Conservation (phyloP, 2,329 filamentous ascomycete species). For the Hymenoscyphus infarciens region DNA sequence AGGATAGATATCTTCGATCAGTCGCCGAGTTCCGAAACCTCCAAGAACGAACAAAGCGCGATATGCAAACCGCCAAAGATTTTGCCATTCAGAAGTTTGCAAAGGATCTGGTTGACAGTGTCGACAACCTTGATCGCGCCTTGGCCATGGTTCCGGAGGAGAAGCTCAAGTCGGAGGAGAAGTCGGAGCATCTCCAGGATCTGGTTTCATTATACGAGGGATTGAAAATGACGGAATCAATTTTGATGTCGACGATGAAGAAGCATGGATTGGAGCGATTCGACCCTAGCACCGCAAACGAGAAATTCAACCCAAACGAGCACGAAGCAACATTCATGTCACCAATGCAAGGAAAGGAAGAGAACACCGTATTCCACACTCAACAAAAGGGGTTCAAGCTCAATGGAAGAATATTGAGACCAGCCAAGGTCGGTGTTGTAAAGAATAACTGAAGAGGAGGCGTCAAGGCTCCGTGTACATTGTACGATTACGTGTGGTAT, state of each 20-base stretch:
- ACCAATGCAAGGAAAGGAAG: slow-evolving; percentile 80
- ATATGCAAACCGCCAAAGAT: slow-evolving; percentile 80
- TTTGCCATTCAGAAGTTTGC: slow-evolving; percentile 95
- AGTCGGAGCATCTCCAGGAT: slow-evolving; percentile 60
- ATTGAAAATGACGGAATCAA: slow-evolving; percentile 89
- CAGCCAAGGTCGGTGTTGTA: slow-evolving; percentile 93
- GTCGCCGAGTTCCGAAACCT: slow-evolving; percentile 98
- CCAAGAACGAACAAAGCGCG: slow-evolving; percentile 88
- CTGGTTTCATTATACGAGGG: slow-evolving; percentile 80
- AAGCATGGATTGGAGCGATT: slow-evolving; percentile 94
- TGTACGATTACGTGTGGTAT: slow-evolving; percentile 25
- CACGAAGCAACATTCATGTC: slow-evolving; percentile 97
- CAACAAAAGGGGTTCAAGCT: slow-evolving; percentile 96
- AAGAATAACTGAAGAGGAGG: slow-evolving; percentile 57
- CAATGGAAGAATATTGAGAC: slow-evolving; percentile 84
- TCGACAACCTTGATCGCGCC: slow-evolving; percentile 97
- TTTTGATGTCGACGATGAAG: slow-evolving; percentile 81
- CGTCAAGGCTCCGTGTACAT: slow-evolving; percentile 18
- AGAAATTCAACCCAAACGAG: slow-evolving; percentile 93
- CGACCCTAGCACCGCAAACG: slow-evolving; percentile 64
- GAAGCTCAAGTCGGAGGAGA: slow-evolving; percentile 56
- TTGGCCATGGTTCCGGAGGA: slow-evolving; percentile 73
- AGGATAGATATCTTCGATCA: slow-evolving; percentile 94
- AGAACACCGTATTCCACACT: slow-evolving; percentile 84
- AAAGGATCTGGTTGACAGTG: slow-evolving; percentile 87